Conservation (phyloP, 148 eudicot species). For the Salicornia ramosissima region DNA sequence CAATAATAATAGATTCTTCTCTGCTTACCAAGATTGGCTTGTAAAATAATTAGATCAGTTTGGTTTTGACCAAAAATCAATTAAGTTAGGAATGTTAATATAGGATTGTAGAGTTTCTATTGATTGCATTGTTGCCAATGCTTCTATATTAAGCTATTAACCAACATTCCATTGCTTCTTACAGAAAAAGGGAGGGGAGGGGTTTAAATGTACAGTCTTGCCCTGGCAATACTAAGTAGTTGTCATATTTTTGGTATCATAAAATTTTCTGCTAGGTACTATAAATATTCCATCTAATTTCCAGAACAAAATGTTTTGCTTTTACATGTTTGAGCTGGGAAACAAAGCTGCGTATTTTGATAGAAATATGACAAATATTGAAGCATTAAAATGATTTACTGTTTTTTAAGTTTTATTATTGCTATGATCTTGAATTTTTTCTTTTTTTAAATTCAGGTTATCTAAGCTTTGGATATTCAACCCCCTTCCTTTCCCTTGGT, state of each 20-base stretch:
- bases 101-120: neutral
- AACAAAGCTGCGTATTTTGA: neutral
- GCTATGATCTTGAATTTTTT: conserved; percentile 9
- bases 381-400: neutral
- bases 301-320: neutral
- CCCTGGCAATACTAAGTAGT: neutral
- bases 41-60: neutral
- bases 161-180: neutral
- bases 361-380: neutral
- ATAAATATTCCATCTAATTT: neutral
- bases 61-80: neutral
- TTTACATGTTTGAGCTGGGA: neutral
- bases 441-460: conserved; percentile 53
- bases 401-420: neutral
- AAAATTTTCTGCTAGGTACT: neutral
- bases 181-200: neutral
- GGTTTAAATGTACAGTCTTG: neutral
- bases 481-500: conserved; percentile 90
- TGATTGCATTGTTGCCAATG: neutral
- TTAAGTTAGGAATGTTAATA: neutral
- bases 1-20: neutral
- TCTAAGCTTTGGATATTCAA: conserved; percentile 85
- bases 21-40: neutral
- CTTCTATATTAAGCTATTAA: neutral
- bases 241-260: neutral